These are phyloP conservation scores for Ricinus communis DNA, from an alignment of 345 rosid species.

Conservation along the genomic window DNA sequence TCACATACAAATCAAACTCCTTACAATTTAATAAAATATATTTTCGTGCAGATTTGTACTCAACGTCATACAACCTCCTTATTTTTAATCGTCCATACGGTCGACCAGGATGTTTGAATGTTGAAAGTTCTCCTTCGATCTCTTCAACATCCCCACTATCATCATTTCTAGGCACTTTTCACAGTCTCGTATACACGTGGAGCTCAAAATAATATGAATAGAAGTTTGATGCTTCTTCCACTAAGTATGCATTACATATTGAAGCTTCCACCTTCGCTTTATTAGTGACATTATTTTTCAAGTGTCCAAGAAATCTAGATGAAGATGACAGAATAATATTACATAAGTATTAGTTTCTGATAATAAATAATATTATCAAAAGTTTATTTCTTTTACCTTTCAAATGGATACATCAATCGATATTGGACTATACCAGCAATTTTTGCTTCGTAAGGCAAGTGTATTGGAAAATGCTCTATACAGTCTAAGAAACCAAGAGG, in stretches of 20 bases:
- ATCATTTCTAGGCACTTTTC: background rate
- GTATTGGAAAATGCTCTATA: no score
- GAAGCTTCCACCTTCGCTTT: background rate
- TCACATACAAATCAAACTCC: no score
- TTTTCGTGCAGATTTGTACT: no score
- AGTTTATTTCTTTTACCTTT: background rate
- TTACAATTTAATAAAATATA: no score
- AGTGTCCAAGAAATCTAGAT: background rate
- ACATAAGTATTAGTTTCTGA: background rate
- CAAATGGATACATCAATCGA: background rate
- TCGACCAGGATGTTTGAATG: no score
- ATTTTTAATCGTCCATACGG: no score
- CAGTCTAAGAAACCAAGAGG: no score
- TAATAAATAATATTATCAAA: no score
- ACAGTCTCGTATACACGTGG: background rate
- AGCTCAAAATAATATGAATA: background rate
- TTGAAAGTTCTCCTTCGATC: no score
- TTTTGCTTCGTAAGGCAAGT: no score
- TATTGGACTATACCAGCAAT: background rate
- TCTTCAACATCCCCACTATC: background rate
- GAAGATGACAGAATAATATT: background rate
- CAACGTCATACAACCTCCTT: no score
- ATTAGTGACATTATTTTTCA: background rate
- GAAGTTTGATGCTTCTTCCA: background rate
- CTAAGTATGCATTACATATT: no score